Base-by-base conservation (phyloP, 176 grass and related monocot species). In the Triticum monococcum region DNA sequence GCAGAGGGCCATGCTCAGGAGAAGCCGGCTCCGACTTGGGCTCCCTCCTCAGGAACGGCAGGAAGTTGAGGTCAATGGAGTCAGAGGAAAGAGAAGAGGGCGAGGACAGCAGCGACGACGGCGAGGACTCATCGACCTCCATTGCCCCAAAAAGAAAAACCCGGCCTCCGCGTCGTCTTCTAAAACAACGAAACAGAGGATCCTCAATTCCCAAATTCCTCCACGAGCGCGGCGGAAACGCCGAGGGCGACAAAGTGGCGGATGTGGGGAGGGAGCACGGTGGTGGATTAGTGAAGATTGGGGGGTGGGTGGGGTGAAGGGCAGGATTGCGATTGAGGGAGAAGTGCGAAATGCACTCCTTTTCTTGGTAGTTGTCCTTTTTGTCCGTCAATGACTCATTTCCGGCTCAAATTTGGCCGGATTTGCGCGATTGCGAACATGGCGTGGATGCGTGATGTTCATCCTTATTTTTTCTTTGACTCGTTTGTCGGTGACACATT, bases 31-130 rank as follows among this genome's bases (percentile, higher is more conserved):
- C 89, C 62, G 85, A 91, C 77, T 91, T 91, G 5, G 89, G 89
- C 62, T 91, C 89, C 85, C 22, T 80, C 89, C 87, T 91, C 8
- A 85, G 73, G 72, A 93, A 77, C 30, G 94, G 85, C 17, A 88
- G 31, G 67, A 96, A 87, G 80, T 92, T 90, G 46, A 95, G 93
- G 83, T 90, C 84, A 25, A 91, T 84, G 48, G 85, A 88, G 13
- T 91, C 89, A 2, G 81, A 81, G 12, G 89, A 91, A 40, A 81
- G 43, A 26, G 89, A 89, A 40, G 86, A 84, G 43, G 72, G 30
- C 72, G 88, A 92, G 36, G 81, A 87, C 16, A 72, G 80, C 17
- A 50, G 82, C 35, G 80, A 89, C 9, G 81, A 86, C 41, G 74
- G 85, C 69, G 62, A 84, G 12, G 65, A 70, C 46, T 85, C 71